Evolutionary conservation across 345 rosid species (phyloP), one percentile per base, ranked within the genome.

Genomic region (Cardiospermum halicacabum): DNA sequence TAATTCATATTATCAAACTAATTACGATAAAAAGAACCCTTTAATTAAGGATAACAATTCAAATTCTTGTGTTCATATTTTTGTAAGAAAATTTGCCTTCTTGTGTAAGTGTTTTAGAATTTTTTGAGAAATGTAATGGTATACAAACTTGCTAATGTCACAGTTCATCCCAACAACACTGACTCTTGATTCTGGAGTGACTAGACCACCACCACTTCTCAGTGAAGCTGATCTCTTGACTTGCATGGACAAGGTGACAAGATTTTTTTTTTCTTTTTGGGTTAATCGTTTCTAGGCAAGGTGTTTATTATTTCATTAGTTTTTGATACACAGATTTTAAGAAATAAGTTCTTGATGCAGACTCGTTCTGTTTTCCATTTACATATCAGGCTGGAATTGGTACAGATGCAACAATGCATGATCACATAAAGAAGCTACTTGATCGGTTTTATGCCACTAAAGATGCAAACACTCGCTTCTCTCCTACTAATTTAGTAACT

Each of bases 341-440:
- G 53, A 59, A 30, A 54, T 48, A 36, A 56, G 60, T 48, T 45
- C 53, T 27, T 34, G 39, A 1, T 34, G n/a, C n/a, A n/a, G n/a
- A n/a, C 37, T 12, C 54, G 62, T 40, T 53, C 60, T 12, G 30
- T 16, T 71, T 60, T 57, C 55, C 27, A 67, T 79, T 53, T 62
- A 53, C 66, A 31, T 56, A 6, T 56, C 69, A 93, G 99, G 99
- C 95, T 1, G 96, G 96, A 58, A 93, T 93, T 78, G 99, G 99
- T 55, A 93, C 97, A 0, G 99, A 91, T 77, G 99, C 99, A 69
- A 93, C 99, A 27, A 93, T 93, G 99, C 99, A 93, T 58, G 99
- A 93, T 69, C 99, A 93, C 80, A 93, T 93, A 54, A 85, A 93
- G 75, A 93, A 93, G 88, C 82, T 93, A 71, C 95, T 90, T 50